Conservation (phyloP, 2,329 filamentous ascomycete species). For the Colletotrichum sp. region DNA sequence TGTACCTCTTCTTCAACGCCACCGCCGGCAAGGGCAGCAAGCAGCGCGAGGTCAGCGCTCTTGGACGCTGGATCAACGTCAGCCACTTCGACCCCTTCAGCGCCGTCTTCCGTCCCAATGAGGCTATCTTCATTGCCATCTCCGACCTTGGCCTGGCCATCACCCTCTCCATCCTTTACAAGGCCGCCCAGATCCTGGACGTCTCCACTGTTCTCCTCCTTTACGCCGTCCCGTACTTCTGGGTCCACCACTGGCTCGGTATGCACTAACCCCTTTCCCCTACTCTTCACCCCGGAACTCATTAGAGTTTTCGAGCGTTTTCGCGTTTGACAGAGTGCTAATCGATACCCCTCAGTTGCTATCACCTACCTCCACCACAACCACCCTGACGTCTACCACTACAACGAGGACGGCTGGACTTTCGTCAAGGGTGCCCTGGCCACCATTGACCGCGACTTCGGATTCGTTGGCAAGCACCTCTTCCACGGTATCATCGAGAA, state of each 20-base stretch:
- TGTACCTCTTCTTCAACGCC: constrained; percentile 67
- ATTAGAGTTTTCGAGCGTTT: background rate
- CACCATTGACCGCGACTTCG: constrained; percentile 68
- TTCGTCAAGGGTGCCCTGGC: constrained; percentile 65
- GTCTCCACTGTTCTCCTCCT: constrained; percentile 61
- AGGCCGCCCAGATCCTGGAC: constrained; percentile 57
- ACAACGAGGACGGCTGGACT: constrained; percentile 61
- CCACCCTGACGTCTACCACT: constrained; percentile 59
- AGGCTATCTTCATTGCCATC: constrained; percentile 60
- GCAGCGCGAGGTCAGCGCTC: constrained; percentile 42
- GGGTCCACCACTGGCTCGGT: constrained; percentile 75
- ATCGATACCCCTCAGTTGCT: constrained; percentile 53
- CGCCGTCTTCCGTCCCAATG: constrained; percentile 63
- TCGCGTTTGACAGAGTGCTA: background rate
- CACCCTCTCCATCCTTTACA: constrained; percentile 56
- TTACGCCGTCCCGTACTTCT: constrained; percentile 70
- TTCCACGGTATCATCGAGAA: constrained; percentile 67
- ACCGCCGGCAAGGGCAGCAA: constrained; percentile 53
- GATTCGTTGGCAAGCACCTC: constrained; percentile 65
- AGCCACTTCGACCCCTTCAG: constrained; percentile 68
- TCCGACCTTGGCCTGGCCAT: constrained; percentile 65
- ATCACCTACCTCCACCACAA: constrained; percentile 81
- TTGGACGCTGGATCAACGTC: constrained; percentile 44
- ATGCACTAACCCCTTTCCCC: constrained; percentile 28
- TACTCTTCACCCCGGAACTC: background rate